Conservation (phyloP, 2,329 filamentous ascomycete species). For the Phoma sp. region DNA sequence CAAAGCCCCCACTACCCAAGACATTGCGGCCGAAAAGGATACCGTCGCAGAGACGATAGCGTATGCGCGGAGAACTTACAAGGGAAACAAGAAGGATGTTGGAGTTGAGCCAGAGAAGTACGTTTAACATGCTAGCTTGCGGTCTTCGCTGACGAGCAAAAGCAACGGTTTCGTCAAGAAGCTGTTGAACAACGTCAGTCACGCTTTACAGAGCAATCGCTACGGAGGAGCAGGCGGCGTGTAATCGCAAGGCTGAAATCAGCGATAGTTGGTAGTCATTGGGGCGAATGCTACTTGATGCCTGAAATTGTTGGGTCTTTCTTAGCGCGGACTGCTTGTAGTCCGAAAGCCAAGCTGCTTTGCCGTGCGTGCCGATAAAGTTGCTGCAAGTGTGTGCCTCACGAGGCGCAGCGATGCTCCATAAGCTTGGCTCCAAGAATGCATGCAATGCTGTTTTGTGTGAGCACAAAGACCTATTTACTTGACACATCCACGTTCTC, state of each 20-base stretch:
- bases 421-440: not conserved
- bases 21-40: not conserved
- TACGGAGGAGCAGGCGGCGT: not conserved
- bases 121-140: not conserved
- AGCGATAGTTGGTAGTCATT: not conserved
- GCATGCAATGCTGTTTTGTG: not conserved
- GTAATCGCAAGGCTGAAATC: not conserved
- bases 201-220: conserved; percentile 1
- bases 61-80: conserved; percentile 12
- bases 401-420: not conserved
- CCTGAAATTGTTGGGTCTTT: too few species aligned
- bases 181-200: conserved; percentile 12
- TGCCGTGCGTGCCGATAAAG: not conserved
- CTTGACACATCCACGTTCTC: too few species aligned
- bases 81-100: conserved; percentile 3
- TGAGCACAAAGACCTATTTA: not conserved
- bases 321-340: too few species aligned
- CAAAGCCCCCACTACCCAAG: not conserved
- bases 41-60: conserved; percentile 7
- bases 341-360: not conserved
- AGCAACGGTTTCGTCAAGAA: conserved; percentile 5
- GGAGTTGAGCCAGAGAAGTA: conserved; percentile 13
- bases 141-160: not conserved
- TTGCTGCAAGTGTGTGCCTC: not conserved
- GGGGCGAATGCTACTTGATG: not conserved